phyloP scores from a whole-genome alignment of 225 moss, liverwort and hornwort genomes.

The Marchantia paleacea region DNA sequence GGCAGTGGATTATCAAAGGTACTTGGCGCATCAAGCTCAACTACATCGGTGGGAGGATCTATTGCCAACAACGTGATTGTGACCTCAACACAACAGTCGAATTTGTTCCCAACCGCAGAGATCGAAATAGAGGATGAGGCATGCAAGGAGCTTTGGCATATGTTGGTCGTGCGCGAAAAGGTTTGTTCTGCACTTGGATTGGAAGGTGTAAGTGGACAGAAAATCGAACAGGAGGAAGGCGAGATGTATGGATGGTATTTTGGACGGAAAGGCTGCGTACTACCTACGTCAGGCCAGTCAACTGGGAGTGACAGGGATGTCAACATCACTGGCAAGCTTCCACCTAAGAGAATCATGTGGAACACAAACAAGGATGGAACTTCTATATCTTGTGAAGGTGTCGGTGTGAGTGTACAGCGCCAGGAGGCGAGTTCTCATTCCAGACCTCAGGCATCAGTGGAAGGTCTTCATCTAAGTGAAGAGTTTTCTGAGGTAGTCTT shows the following conservation, averaged over 20 bases:
- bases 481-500: slow-evolving; percentile 56
- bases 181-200: slow-evolving; percentile 81
- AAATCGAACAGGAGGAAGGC: slow-evolving; percentile 17
- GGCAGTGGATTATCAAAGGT: slow-evolving; percentile 9
- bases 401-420: slow-evolving; percentile 35
- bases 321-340: slow-evolving; percentile 26
- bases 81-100: slow-evolving; percentile 32
- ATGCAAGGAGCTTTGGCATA: slow-evolving; percentile 74
- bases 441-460: slow-evolving; percentile 37
- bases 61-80: slow-evolving; percentile 27
- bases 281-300: neutral
- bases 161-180: slow-evolving; percentile 79
- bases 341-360: slow-evolving; percentile 44
- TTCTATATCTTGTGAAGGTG: slow-evolving; percentile 35
- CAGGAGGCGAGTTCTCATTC: slow-evolving; percentile 34
- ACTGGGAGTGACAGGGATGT: slow-evolving; percentile 23
- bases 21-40: slow-evolving; percentile 35
- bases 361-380: slow-evolving; percentile 38
- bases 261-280: slow-evolving; percentile 25
- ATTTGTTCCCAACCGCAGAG: slow-evolving; percentile 57
- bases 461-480: slow-evolving; percentile 47
- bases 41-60: slow-evolving; percentile 10
- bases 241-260: slow-evolving; percentile 40
- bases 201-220: slow-evolving; percentile 79
- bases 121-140: slow-evolving; percentile 55